Evolutionary conservation across 1,139 yeast genomes (phyloP), one percentile per base, ranked within the genome.

Genomic region (Debaryomycetaceae sp.): DNA sequence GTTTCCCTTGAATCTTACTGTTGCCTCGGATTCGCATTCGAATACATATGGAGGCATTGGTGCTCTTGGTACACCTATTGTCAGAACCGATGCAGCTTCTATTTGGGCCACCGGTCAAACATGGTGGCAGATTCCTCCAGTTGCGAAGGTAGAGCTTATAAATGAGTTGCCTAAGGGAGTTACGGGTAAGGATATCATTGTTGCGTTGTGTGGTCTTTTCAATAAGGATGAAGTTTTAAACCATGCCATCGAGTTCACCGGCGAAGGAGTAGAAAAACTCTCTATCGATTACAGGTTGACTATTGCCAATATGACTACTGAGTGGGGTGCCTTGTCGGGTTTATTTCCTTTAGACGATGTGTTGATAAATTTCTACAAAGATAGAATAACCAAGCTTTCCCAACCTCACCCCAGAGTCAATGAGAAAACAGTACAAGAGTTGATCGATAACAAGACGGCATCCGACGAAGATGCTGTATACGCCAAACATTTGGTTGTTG

Each of bases 101-200:
- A 92, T 94, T 51, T 92, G 99, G 99, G 98, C 98, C 13, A 92
- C 98, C 0, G 98, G 98, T 34, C 95, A 88, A 67, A 94, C 98
- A 4, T 92, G 99, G 99, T 92, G 98, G 98, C 98, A 94, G 78
- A 87, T 92, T 43, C 99, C 99, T 4, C 98, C 98, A 1, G 98
- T 92, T 17, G 98, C 98, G 32, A 82, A 83, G 57, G 98, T 92
- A 9, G 95, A 87, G 62, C 75, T 92, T 43, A 74, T 77, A 49
- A 97, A 97, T 33, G 65, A 78, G 49, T 76, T 92, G 44, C 96
- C 94, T 16, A 68, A 75, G 41, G 97, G 97, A 17, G 91, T 87
- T 14, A 82, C 96, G 6, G 99, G 99, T 49, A 92, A 92, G 63
- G 99, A 92, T 66, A 94, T 94, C 38, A 94, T 92, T 59, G 95